Base-by-base conservation (phyloP, 2,329 filamentous ascomycete species). In the Xylaria sp. region DNA sequence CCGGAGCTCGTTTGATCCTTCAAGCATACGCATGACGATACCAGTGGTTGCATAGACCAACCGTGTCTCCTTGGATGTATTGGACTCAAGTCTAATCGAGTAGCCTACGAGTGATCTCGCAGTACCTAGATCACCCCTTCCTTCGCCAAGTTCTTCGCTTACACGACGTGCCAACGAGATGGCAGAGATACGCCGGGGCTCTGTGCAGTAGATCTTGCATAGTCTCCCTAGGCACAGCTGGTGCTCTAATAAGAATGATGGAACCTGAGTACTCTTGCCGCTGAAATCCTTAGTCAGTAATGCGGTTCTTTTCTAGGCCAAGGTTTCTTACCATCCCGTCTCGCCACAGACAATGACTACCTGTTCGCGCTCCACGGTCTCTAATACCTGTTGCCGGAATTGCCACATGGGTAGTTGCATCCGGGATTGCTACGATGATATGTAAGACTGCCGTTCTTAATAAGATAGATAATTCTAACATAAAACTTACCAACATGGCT, bases 11-110 rank as follows among this genome's bases (percentile, higher is more conserved):
- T 94, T 92, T 0, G 93, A 92, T 9, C 91, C 91, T 80, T 99
- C 96, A 15, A 99, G 86, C 95, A 99, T 98, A 34, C 96, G 90
- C 85, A 99, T 93, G n/a, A 99, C 94, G 67, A 99, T 97, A 83
- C 96, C 89, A 6, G 89, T 92, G 1, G 92, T 98, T 63, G 96
- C 96, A 81, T 94, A 99, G 6, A 98, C 89, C 32, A 99, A 87
- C 61, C 93, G 87, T 1, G 94, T 98, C 74, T 94, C 90, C 37
- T 90, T 88, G 18, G 90, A 91, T 0, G 92, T 92, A 75, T 97
- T 97, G 58, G 94, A 92, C 80, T 99, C 96, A 23, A 99, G 84
- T 20, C 96, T 90, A 74, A 99, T 98, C 1, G 96, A 94, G 83
- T 97, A 99, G 54, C 96, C 96, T 25, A 99, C 91, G 2, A 99